Evolutionary conservation across 129 eudicot genomes (phyloP).

Genomic region (Saposhnikovia divaricata): DNA sequence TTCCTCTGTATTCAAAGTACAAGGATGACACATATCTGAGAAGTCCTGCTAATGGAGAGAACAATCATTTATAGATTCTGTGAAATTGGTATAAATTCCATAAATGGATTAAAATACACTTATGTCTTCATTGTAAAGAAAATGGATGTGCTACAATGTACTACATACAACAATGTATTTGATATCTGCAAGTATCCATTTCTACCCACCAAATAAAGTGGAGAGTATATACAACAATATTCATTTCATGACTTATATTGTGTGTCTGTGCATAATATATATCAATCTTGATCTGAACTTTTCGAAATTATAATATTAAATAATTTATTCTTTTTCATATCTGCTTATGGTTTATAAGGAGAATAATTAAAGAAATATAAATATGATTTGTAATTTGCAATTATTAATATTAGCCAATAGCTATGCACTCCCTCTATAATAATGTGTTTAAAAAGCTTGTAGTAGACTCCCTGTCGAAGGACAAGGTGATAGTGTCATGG

Average conservation of each 20-base stretch:
- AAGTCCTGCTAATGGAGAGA: conserved; percentile 20
- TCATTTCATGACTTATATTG: too few species aligned
- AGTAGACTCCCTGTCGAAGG: neutral
- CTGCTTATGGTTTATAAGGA: too few species aligned
- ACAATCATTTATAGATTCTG: conserved; percentile 18
- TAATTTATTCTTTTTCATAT: too few species aligned
- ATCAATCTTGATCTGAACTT: too few species aligned
- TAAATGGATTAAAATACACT: neutral
- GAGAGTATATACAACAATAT: neutral
- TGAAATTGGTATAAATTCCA: neutral
- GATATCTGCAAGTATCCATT: neutral
- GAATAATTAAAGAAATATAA: too few species aligned
- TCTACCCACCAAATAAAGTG: neutral
- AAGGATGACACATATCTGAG: conserved; percentile 54
- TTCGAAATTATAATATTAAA: too few species aligned
- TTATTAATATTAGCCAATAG: too few species aligned
- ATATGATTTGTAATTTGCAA: too few species aligned
- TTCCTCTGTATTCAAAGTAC: conserved; percentile 65
- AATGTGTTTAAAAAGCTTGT: neutral
- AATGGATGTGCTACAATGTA: neutral
- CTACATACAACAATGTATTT: neutral
- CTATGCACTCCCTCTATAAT: too few species aligned
- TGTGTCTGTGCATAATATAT: too few species aligned
- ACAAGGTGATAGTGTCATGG: neutral
- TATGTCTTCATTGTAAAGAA: neutral